Evolutionary conservation across 495 filamentous ascomycete species (phyloP).

Genomic region (Darksidea phi): DNA sequence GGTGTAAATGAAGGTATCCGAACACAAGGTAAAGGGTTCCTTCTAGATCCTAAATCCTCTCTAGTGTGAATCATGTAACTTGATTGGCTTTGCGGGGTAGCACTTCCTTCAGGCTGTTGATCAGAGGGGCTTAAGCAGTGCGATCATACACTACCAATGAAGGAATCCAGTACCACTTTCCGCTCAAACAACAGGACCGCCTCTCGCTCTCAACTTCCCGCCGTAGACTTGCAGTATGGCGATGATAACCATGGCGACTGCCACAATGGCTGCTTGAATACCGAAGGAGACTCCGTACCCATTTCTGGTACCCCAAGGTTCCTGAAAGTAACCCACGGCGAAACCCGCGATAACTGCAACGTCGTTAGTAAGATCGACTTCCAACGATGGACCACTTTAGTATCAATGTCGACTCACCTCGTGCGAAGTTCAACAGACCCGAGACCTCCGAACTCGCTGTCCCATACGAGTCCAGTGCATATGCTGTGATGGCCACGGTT

Average conservation of each 20-base stretch:
- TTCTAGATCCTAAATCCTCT: too few relatives aligned
- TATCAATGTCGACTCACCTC: constrained; percentile 16
- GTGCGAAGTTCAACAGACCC: constrained; percentile 52
- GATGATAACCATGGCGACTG: constrained; percentile 46
- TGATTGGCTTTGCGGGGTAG: too few relatives aligned
- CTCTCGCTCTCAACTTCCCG: constrained; percentile 44
- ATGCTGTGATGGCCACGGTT: constrained; percentile 60
- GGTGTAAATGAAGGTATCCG: too few relatives aligned
- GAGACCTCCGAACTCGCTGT: constrained; percentile 58
- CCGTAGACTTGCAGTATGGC: constrained; percentile 49
- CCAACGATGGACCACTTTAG: constrained; percentile 38
- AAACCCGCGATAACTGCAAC: constrained; percentile 36
- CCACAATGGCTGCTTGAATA: constrained; percentile 51
- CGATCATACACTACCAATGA: too few relatives aligned
- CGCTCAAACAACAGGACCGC: constrained; percentile 26
- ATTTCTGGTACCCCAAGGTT: constrained; percentile 44
- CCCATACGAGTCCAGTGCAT: constrained; percentile 60
- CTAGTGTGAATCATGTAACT: too few relatives aligned
- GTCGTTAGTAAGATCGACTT: constrained; percentile 41
- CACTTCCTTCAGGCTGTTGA: too few relatives aligned
- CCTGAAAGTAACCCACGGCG: constrained; percentile 36
- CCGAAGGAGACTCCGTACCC: constrained; percentile 47
- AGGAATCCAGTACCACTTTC: too few relatives aligned
- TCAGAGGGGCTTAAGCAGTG: too few relatives aligned
- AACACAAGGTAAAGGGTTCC: too few relatives aligned